phyloP scores from a whole-genome alignment of 2,329 filamentous ascomycete genomes.

The Aspergillus proliferans region DNA sequence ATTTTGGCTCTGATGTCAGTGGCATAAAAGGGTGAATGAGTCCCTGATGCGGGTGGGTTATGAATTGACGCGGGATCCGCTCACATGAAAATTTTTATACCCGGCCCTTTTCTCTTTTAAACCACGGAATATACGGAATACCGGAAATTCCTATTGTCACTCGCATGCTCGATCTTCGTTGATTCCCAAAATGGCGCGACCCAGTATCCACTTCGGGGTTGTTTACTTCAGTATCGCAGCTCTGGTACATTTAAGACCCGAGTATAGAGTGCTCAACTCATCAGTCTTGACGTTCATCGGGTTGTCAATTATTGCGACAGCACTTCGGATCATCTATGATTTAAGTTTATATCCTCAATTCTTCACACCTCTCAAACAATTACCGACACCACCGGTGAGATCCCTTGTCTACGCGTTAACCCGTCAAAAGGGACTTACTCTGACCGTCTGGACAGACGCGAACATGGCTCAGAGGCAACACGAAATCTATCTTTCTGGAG shows the following conservation, averaged over 20 bases:
- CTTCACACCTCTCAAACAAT: background rate
- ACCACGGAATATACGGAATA: too few species aligned
- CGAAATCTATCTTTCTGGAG: conserved; percentile 28
- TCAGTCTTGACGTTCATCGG: background rate
- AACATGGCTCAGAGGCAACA: conserved; percentile 44
- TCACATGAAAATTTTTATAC: too few species aligned
- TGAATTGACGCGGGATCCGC: too few species aligned
- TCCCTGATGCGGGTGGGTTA: background rate
- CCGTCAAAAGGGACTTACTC: background rate
- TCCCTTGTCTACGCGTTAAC: too few species aligned
- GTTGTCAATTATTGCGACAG: background rate
- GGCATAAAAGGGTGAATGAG: background rate
- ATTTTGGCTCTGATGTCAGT: background rate
- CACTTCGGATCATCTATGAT: background rate
- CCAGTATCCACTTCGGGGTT: background rate
- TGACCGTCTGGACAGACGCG: conserved; percentile 22
- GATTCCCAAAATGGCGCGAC: background rate
- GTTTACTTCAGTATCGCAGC: background rate
- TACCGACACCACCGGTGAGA: background rate
- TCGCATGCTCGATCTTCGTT: too few species aligned
- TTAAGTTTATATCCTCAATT: background rate
- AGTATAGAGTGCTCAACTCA: background rate
- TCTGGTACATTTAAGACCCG: background rate
- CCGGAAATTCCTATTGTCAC: too few species aligned
- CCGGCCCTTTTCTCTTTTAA: too few species aligned